phyloP scores from a whole-genome alignment of 495 filamentous ascomycete genomes.

The Aspergillus asperescens region DNA sequence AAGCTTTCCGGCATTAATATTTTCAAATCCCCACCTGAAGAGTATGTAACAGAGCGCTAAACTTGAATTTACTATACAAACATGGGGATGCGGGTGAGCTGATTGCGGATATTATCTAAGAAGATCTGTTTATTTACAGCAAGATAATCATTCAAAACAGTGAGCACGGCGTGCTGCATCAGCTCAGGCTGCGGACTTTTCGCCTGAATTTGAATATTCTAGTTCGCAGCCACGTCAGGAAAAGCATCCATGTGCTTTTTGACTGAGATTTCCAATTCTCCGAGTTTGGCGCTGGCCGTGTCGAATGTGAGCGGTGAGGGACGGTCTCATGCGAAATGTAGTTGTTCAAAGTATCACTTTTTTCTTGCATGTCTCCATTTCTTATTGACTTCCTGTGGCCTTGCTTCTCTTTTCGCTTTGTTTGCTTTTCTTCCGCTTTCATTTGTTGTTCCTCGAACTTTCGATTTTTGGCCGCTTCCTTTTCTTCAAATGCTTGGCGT shows the following conservation, averaged over 20 bases:
- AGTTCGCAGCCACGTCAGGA: conserved; percentile 46
- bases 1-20: no score
- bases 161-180: no score
- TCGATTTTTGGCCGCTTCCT: conserved; percentile 53
- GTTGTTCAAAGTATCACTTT: conserved; percentile 7
- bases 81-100: no score
- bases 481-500: conserved; percentile 53
- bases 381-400: conserved; percentile 16
- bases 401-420: conserved; percentile 33
- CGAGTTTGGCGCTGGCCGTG: conserved; percentile 10
- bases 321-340: neutral
- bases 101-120: no score
- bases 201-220: conserved; percentile 43
- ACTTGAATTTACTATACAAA: no score
- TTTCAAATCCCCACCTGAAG: no score
- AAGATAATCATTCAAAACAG: neutral
- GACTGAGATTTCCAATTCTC: conserved; percentile 35
- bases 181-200: conserved; percentile 30
- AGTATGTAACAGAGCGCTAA: no score
- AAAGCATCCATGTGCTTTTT: conserved; percentile 43
- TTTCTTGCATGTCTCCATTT: conserved; percentile 17
- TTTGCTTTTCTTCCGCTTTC: conserved; percentile 44
- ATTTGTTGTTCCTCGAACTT: conserved; percentile 52
- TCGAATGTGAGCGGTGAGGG: neutral
- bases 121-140: conserved; percentile 4